Percentiles rank a stretch among this genome's conserved stretches.
Conservation (phyloP, 2,329 filamentous ascomycete species). For the Lecanosticta acicola region DNA sequence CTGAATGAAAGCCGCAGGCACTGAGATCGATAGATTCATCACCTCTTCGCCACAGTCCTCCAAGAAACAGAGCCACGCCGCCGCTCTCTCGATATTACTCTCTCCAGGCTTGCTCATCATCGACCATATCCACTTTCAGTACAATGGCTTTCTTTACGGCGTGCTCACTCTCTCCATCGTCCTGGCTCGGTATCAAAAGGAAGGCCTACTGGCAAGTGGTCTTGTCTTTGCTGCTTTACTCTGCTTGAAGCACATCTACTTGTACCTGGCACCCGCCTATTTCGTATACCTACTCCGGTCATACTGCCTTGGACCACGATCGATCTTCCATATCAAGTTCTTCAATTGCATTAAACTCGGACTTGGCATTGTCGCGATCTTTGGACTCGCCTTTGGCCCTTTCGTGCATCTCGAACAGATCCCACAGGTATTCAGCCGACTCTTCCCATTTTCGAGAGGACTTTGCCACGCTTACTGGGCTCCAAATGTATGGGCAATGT, state of each 20-base stretch:
- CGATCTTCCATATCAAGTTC: constrained; percentile 69
- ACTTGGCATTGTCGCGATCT: constrained; percentile 62
- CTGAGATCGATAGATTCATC: constrained; percentile 60
- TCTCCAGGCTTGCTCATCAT: constrained; percentile 94
- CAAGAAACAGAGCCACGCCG: constrained; percentile 76
- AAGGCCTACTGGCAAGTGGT: constrained; percentile 71
- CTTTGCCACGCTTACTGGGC: constrained; percentile 98
- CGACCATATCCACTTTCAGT: constrained; percentile 98
- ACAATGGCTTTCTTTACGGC: constrained; percentile 95
- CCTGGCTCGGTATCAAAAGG: constrained; percentile 63
- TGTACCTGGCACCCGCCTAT: constrained; percentile 92
- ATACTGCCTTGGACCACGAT: constrained; percentile 78
- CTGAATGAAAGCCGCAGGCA: too few relatives aligned
- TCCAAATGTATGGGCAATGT: constrained; percentile 93
- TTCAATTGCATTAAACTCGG: constrained; percentile 80
- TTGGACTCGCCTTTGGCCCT: constrained; percentile 79
- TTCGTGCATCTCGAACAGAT: constrained; percentile 79
- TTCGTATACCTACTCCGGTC: constrained; percentile 86
- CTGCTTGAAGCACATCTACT: constrained; percentile 96
- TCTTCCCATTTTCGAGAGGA: constrained; percentile 92
- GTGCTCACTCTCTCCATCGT: constrained; percentile 81
- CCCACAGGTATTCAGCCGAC: constrained; percentile 70
- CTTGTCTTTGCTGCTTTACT: constrained; percentile 77
- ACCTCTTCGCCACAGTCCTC: constrained; percentile 59
- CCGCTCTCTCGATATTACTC: constrained; percentile 80